phyloP scores from a whole-genome alignment of 768 basidiomycete genomes.

The Lactarius psammicola region DNA sequence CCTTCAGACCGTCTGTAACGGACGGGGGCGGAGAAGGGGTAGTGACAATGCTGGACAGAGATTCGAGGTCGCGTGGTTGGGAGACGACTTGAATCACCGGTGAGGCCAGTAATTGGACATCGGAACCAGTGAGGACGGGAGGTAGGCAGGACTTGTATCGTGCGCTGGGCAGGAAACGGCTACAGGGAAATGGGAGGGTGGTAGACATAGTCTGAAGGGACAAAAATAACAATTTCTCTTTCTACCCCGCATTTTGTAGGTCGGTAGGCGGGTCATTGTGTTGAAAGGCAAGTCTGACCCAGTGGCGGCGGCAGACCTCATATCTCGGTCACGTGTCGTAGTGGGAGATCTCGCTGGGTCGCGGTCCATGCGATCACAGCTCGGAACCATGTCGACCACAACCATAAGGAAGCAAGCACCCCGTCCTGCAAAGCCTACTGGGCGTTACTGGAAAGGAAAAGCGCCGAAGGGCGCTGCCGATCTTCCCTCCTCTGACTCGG shows the following conservation, averaged over 20 bases:
- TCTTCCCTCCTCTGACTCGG: slow-evolving; percentile 55
- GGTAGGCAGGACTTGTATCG: background rate
- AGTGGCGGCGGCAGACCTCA: background rate
- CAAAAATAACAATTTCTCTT: background rate
- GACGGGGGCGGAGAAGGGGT: background rate
- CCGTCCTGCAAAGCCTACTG: slow-evolving; percentile 74
- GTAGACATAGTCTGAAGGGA: background rate
- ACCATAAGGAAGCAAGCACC: slow-evolving; percentile 63
- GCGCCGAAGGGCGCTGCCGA: slow-evolving; percentile 72
- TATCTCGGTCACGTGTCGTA: background rate
- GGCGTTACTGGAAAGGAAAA: slow-evolving; percentile 89
- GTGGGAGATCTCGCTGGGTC: background rate
- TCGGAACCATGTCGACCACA: slow-evolving; percentile 16
- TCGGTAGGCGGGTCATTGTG: background rate
- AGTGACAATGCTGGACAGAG: background rate
- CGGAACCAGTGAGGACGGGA: background rate
- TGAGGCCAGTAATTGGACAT: background rate
- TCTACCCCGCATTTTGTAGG: background rate
- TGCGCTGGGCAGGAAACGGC: background rate
- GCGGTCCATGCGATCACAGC: background rate
- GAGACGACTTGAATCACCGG: background rate
- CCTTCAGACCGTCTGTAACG: background rate
- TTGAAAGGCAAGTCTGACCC: background rate
- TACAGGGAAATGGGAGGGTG: background rate
- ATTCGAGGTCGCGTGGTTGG: background rate